Evolutionary conservation across 345 rosid genomes (phyloP).

Genomic region (Citrus hindsii): DNA sequence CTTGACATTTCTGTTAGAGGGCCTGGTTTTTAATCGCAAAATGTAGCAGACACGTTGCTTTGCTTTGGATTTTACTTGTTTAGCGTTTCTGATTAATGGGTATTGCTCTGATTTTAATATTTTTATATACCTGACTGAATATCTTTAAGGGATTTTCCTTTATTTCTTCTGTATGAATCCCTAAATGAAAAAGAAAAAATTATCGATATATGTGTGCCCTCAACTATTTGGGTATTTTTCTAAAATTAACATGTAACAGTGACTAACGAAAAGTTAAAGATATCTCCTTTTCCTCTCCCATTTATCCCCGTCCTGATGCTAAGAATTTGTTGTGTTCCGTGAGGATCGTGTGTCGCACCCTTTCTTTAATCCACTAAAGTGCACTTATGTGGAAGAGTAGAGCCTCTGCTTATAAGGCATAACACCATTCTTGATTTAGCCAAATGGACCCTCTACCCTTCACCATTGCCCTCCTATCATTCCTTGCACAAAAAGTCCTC

Average conservation of each 20-base stretch:
- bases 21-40: not conserved
- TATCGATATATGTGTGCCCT: not conserved
- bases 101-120: not conserved
- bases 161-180: too few species aligned
- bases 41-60: too few species aligned
- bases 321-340: not conserved
- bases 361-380: too few species aligned
- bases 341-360: not conserved
- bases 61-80: not conserved
- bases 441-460: not conserved
- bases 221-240: not conserved
- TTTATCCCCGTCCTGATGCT: not conserved
- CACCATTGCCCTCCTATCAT: not conserved
- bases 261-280: not conserved
- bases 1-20: not conserved
- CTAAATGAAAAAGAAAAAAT: too few species aligned
- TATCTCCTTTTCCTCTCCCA: not conserved
- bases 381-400: not conserved
- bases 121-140: not conserved
- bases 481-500: not conserved
- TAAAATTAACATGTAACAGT: not conserved
- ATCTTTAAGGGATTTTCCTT: not conserved
- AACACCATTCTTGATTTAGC: too few species aligned
- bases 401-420: too few species aligned
- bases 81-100: not conserved